Percentiles rank a stretch among this genome's conserved stretches.
phyloP scores from a whole-genome alignment of 1,139 yeast genomes.

The Geotrichum siamense region DNA sequence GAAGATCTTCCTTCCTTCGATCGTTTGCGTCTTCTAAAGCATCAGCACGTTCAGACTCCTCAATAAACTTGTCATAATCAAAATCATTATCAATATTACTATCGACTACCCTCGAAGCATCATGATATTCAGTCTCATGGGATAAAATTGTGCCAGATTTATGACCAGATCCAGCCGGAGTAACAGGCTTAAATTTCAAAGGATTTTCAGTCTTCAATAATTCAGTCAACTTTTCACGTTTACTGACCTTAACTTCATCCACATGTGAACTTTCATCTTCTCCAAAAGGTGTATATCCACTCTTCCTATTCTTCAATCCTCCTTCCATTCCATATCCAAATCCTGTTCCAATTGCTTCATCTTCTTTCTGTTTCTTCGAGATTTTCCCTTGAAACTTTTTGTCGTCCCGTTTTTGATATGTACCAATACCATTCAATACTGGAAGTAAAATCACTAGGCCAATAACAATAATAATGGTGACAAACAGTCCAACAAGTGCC shows the following conservation, averaged over 20 bases:
- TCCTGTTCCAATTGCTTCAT: conserved; percentile 4
- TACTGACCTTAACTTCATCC: background rate
- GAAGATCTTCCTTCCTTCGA: conserved; percentile 1
- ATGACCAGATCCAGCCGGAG: background rate
- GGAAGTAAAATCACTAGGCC: conserved; percentile 15
- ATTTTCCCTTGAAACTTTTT: conserved; percentile 4
- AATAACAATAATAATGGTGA: conserved; percentile 7
- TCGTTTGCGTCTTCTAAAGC: conserved; percentile 11
- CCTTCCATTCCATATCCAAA: background rate
- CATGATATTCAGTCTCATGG: background rate
- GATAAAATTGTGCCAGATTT: background rate
- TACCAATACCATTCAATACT: conserved; percentile 15
- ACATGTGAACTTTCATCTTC: conserved; percentile 2
- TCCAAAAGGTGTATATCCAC: conserved; percentile 13
- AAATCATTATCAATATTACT: conserved; percentile 21
- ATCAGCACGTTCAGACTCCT: conserved; percentile 18
- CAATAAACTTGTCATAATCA: conserved; percentile 21
- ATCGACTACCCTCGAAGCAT: conserved; percentile 17
- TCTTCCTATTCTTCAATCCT: conserved; percentile 1
- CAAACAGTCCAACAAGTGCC: conserved; percentile 13
- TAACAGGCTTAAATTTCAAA: conserved; percentile 11
- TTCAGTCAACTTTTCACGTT: background rate
- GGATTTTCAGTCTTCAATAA: conserved; percentile 11
- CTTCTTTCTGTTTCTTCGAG: background rate
- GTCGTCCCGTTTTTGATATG: conserved; percentile 14